Evolutionary conservation across 352 stramenopile genomes (phyloP).

Genomic region (Globisporangium okanoganense): DNA sequence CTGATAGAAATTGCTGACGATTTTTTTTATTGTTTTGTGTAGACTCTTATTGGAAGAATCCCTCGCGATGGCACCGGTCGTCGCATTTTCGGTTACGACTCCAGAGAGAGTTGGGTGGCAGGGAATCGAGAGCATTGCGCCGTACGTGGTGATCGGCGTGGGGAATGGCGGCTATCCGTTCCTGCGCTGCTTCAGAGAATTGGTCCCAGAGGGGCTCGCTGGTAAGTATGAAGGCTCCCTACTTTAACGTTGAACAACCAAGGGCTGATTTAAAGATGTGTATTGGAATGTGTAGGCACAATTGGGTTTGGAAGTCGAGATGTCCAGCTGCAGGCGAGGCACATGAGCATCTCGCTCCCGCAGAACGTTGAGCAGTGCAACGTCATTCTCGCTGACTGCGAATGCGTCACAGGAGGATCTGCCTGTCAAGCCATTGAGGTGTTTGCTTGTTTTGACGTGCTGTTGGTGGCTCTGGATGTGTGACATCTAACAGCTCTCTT

Average conservation of each 20-base stretch:
- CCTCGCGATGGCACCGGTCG: slow-evolving; percentile 2
- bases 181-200: not conserved
- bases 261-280: not conserved
- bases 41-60: slow-evolving; percentile 14
- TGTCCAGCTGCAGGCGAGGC: not conserved
- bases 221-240: not conserved
- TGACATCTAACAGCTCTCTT: not conserved
- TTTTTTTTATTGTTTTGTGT: not conserved
- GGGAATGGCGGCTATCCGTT: slow-evolving; percentile 14
- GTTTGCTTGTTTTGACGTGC: not conserved
- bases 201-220: not conserved
- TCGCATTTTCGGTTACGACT: slow-evolving; percentile 2
- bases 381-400: slow-evolving; percentile 11
- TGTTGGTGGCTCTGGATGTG: not conserved
- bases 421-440: slow-evolving; percentile 13
- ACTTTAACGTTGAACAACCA: not conserved
- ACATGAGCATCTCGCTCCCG: slow-evolving; percentile 9
- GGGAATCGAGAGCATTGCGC: not conserved
- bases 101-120: not conserved
- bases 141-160: slow-evolving; percentile 8
- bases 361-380: not conserved
- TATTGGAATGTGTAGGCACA: not conserved
- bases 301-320: slow-evolving; percentile 15
- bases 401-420: slow-evolving; percentile 12
- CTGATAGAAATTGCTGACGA: not conserved